Evolutionary conservation across 192 early-diverging fungal species (phyloP), one percentile per base, ranked within the genome.

Genomic region (Coemansia umbellata): DNA sequence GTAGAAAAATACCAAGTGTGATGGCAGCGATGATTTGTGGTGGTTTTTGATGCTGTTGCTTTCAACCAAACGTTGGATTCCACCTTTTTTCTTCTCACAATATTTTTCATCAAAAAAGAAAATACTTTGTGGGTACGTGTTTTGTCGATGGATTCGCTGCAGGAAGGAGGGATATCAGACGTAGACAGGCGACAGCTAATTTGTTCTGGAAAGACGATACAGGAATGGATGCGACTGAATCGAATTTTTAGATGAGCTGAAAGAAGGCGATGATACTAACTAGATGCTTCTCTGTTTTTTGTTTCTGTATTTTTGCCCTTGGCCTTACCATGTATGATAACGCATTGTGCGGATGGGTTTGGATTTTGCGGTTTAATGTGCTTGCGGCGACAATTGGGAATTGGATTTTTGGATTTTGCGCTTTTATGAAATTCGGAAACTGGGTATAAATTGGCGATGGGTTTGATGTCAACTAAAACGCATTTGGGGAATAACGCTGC

Each of bases 181-280:
- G n/a, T n/a, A n/a, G n/a, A n/a, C n/a, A n/a, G 22, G 13, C 9
- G 24, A 14, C 24, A 6, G 43, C 13, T 28, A 13, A 22, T 24
- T 10, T 11, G 4, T 24, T 9, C 24, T 26, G 8, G 8, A n/a
- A 14, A 10, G 13, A 15, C 24, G 43, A 28, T 24, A 9, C 24
- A 0, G 15, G 14, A 26, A 45, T 45, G 43, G 43, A 45, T 45
- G 43, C 43, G 43, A n/a, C n/a, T n/a, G n/a, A n/a, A n/a, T 3
- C 43, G 14, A 26, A 15, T 14, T 11, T 45, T 45, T 45, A 26
- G 43, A 45, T 45, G 5, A 10, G 22, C 26, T 11, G 10, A 10
- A 10, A 9, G 9, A n/a, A 15, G 43, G 28, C 43, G 14, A 45
- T 28, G 43, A 45, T 28, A 45, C 43, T 45, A 45, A 45, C 43